A percentile compares a stretch with the other conserved stretches of the same genome.
phyloP scores from a whole-genome alignment of 345 rosid genomes.

The Moringa oleifera region DNA sequence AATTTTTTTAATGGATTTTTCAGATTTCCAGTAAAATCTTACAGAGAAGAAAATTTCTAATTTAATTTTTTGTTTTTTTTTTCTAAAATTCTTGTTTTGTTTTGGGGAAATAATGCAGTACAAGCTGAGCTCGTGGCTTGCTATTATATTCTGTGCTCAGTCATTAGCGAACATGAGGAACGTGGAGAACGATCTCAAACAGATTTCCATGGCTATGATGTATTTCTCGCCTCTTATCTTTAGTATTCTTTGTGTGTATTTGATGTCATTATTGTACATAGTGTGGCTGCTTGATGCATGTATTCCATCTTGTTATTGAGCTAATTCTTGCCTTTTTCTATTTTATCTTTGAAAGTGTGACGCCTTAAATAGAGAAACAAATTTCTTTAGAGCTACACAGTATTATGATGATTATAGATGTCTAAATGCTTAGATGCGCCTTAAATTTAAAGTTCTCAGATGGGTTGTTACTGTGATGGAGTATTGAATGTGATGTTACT shows the following conservation, averaged over 20 bases:
- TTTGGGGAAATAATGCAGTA: slow-evolving; percentile 45
- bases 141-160: slow-evolving; percentile 90
- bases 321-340: background rate
- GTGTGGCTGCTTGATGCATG: background rate
- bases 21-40: background rate
- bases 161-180: slow-evolving; percentile 88
- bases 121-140: slow-evolving; percentile 96
- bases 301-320: background rate
- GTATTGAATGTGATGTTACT: background rate
- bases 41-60: background rate
- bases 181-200: slow-evolving; percentile 84
- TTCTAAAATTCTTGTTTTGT: background rate
- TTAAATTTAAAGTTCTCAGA: no score
- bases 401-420: background rate
- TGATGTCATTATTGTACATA: background rate
- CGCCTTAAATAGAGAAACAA: no score
- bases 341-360: background rate
- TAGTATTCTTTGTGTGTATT: background rate
- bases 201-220: slow-evolving; percentile 99
- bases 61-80: background rate
- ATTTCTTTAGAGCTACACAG: background rate
- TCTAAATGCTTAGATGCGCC: no score
- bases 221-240: slow-evolving; percentile 24
- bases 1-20: background rate
- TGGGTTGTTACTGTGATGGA: no score